Evolutionary conservation across 352 stramenopile genomes (phyloP).

Genomic region (Nothophytophthora sp.): DNA sequence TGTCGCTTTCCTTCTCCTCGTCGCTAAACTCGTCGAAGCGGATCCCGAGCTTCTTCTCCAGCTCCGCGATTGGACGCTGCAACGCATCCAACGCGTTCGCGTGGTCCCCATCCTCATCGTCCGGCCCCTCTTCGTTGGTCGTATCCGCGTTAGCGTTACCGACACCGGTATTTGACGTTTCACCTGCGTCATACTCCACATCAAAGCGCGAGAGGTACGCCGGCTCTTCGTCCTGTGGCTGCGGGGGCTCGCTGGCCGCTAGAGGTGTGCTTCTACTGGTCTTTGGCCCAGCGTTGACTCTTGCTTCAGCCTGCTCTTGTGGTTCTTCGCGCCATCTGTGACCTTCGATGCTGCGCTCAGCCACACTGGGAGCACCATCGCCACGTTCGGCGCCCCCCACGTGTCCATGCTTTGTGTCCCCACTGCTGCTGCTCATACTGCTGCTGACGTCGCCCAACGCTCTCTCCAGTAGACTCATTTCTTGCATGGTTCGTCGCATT

Average conservation of each 20-base stretch:
- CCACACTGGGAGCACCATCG: constrained; percentile 4
- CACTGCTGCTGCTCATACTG: constrained; percentile 41
- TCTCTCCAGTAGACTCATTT: constrained; percentile 67
- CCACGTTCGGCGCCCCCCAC: not conserved
- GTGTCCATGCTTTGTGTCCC: constrained; percentile 1
- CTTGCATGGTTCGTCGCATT: constrained; percentile 56
- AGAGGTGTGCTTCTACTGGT: not conserved
- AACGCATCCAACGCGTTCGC: constrained; percentile 26
- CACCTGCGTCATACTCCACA: not conserved
- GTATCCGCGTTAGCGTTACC: not conserved
- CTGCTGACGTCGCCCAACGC: constrained; percentile 68
- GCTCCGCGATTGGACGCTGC: constrained; percentile 70
- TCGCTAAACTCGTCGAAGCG: constrained; percentile 64
- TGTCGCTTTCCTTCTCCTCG: constrained; percentile 52
- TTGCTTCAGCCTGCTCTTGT: too few species aligned
- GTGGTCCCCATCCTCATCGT: constrained; percentile 25
- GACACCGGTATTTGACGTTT: not conserved
- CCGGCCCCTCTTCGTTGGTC: not conserved
- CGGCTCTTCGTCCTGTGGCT: constrained; percentile 1
- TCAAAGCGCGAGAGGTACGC: constrained; percentile 7
- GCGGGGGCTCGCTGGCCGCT: not conserved
- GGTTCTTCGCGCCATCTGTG: too few species aligned
- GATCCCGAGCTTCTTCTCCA: constrained; percentile 70
- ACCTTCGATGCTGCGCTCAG: too few species aligned
- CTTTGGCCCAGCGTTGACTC: too few species aligned